Evolutionary conservation across 1,139 yeast genomes (phyloP).

Genomic region (Candida sanyaensis): DNA sequence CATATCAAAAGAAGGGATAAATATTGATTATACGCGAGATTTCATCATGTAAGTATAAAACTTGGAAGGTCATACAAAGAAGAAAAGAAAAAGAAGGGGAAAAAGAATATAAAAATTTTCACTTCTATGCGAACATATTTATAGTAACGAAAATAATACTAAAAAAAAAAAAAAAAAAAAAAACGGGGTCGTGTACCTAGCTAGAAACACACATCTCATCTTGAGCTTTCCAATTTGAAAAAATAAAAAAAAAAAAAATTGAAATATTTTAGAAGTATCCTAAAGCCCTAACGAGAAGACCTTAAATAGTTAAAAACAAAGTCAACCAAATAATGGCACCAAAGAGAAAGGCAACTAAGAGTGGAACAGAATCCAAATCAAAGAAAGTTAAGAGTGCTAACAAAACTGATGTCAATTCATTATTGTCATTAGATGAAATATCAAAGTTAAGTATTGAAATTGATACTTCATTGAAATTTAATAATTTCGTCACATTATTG

Average conservation of each 20-base stretch:
- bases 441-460: slow-evolving; percentile 34
- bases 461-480: slow-evolving; percentile 38
- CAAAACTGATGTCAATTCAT: slow-evolving; percentile 6
- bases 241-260: background rate
- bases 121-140: background rate
- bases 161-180: no score
- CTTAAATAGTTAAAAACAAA: slow-evolving; percentile 19
- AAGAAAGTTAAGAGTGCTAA: slow-evolving; percentile 7
- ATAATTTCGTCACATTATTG: slow-evolving; percentile 50
- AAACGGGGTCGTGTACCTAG: background rate
- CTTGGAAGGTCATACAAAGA: slow-evolving; percentile 55
- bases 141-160: background rate
- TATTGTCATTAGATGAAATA: slow-evolving; percentile 29
- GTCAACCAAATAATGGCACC: slow-evolving; percentile 17
- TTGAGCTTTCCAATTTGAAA: slow-evolving; percentile 1
- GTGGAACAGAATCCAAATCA: slow-evolving; percentile 10
- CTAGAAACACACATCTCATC: slow-evolving; percentile 6
- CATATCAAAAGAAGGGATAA: slow-evolving; percentile 39
- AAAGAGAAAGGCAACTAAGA: slow-evolving; percentile 20
- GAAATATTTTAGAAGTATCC: background rate
- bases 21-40: slow-evolving; percentile 51
- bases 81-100: slow-evolving; percentile 8
- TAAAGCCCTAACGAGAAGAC: slow-evolving; percentile 15
- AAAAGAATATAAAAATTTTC: slow-evolving; percentile 5
- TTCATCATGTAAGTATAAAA: slow-evolving; percentile 61